Conservation (phyloP, 331 rosid genomes). For the Rosa hybrid region DNA sequence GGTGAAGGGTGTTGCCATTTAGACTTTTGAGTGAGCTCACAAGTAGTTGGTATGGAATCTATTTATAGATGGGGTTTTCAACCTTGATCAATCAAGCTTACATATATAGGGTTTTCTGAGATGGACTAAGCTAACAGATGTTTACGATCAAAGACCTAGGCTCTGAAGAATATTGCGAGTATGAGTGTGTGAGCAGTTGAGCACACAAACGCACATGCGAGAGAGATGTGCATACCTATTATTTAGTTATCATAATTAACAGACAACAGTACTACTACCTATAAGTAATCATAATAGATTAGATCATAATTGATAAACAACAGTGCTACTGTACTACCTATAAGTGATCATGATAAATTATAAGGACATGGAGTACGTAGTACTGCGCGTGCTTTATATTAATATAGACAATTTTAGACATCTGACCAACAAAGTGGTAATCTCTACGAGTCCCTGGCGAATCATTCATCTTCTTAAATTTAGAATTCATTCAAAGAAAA, state of each 20-base stretch:
- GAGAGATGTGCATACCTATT: not conserved
- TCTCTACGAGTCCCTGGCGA: not conserved
- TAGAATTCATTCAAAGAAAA: not conserved
- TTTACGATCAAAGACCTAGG: not conserved
- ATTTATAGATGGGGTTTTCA: conserved; percentile 5
- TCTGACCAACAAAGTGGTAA: not conserved
- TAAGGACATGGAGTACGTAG: not conserved
- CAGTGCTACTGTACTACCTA: not conserved
- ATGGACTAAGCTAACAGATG: conserved; percentile 10
- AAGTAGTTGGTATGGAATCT: not conserved
- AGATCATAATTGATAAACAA: not conserved
- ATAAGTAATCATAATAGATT: not conserved
- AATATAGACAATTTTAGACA: not conserved
- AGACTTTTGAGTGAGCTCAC: not conserved
- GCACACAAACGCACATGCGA: not conserved
- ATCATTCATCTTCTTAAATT: not conserved
- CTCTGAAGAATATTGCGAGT: conserved; percentile 1
- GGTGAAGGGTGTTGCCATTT: conserved; percentile 25
- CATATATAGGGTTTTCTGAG: not conserved
- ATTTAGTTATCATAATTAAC: not conserved
- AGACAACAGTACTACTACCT: not conserved
- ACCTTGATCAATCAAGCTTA: not conserved
- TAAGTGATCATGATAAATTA: not conserved
- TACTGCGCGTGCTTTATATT: conserved; percentile 6
- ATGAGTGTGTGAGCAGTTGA: not conserved